phyloP scores from a whole-genome alignment of 73 alveolate species.

The Symbiodinium pilosum region DNA sequence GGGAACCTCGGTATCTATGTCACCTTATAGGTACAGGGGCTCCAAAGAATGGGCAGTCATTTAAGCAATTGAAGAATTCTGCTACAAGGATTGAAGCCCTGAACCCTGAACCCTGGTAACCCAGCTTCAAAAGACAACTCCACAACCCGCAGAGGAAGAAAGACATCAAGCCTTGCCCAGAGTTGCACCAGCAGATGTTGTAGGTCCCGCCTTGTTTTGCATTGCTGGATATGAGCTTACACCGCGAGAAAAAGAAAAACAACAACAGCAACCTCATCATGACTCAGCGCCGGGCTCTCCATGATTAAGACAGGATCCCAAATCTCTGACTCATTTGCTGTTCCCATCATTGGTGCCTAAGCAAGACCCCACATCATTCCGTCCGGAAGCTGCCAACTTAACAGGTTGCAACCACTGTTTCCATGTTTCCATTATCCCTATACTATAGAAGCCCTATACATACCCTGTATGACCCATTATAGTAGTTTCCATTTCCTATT shows the following conservation, averaged over 20 bases:
- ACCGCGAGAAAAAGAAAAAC: neutral
- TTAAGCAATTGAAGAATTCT: no score
- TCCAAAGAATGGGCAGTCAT: no score
- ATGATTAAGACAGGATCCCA: conserved; percentile 92
- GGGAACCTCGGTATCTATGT: no score
- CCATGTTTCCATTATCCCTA: neutral
- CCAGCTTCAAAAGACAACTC: no score
- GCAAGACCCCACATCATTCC: neutral
- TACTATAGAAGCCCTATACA: neutral
- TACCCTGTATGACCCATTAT: no score
- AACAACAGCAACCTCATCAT: no score
- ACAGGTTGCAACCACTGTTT: neutral
- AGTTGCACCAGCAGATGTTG: conserved; percentile 82
- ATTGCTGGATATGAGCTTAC: neutral
- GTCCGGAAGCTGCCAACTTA: no score
- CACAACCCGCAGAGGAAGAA: no score
- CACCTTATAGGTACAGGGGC: no score
- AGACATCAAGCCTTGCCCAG: conserved; percentile 53
- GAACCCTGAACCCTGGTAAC: no score
- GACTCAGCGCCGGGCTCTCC: conserved; percentile 25
- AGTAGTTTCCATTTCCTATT: no score
- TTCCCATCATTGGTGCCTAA: conserved; percentile 68
- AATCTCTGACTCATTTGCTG: conserved; percentile 42
- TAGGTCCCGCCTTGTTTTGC: conserved; percentile 30
- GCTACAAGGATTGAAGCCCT: no score